Base-by-base conservation (phyloP, 495 filamentous ascomycete genomes). In the Aspergillus diversus region DNA sequence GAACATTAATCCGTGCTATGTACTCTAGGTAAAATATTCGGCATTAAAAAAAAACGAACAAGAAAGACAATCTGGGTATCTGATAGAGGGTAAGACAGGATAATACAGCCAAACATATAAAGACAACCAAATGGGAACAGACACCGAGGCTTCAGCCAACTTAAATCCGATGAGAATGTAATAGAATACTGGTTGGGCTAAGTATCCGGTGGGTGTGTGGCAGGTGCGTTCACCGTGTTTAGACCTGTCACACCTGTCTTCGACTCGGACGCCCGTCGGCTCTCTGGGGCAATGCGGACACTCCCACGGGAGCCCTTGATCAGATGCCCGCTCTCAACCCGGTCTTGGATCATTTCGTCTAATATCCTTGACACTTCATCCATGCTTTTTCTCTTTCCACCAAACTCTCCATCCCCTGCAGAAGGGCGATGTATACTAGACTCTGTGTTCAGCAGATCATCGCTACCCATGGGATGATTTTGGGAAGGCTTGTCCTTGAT, bases 291-390 rank as follows among this genome's bases (percentile, higher is more conserved):
- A 32, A 87, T 58, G 33, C 80, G 77, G 39, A 88, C 77, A 60
- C 83, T 84, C 13, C 86, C 86, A 54, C 86, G 79, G 35, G 75
- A 73, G 48, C 86, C 81, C 58, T 88, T 84, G 33, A 89, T 77
- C 47, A 89, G 66, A 52, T 88, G 83, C 15, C 89, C 89, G 33
- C 80, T 81, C 64, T 92, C 90, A 55, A 93, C 89, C 21, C 90
- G 86, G 69, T 92, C 89, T 73, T 92, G 90, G 61, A 97, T 95
- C 93, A 97, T 97, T 73, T 95, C 90, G 65, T 97, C 92, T 34
- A 97, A 83, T 76, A 97, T 92, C 51, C 87, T 83, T 57, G 90
- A 95, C 83, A 96, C 90, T 73, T 96, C 92, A 65, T 95, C 91
- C 50, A 93, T 87, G 61, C 90, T 89, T 80, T 84, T 88, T 33